These are phyloP conservation scores for Corylus avellana DNA, from an alignment of 306 rosid species.

Conservation along the genomic window DNA sequence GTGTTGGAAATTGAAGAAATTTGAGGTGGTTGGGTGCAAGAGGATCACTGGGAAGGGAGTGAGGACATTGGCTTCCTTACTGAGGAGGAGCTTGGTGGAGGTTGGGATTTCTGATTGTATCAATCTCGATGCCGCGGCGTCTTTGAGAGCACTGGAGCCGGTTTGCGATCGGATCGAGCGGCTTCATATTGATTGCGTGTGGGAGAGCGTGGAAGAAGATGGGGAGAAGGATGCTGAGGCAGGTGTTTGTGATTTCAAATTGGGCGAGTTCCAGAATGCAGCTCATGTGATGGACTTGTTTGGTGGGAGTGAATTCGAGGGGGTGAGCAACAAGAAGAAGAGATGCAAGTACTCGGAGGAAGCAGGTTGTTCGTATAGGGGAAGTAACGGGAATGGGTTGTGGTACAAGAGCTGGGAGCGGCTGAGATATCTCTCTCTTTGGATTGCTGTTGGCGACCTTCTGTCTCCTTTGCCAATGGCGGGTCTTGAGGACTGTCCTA, in stretches of 20 bases:
- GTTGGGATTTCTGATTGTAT: slow-evolving; percentile 69
- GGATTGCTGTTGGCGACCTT: slow-evolving; percentile 82
- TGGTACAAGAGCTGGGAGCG: slow-evolving; percentile 61
- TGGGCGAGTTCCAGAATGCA: slow-evolving; percentile 20
- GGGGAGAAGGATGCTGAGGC: slow-evolving; percentile 33
- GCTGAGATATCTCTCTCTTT: slow-evolving; percentile 67
- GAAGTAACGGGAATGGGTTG: slow-evolving; percentile 42
- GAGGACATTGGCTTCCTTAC: slow-evolving; percentile 68
- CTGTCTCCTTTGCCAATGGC: slow-evolving; percentile 61
- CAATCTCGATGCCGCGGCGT: slow-evolving; percentile 55
- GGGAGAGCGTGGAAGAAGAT: slow-evolving; percentile 42
- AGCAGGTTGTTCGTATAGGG: slow-evolving; percentile 28
- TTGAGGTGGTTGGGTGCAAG: slow-evolving; percentile 75
- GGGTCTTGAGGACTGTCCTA: slow-evolving; percentile 81
- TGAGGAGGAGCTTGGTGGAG: slow-evolving; percentile 52
- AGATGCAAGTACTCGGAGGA: slow-evolving; percentile 41
- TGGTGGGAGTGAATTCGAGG: slow-evolving; percentile 37
- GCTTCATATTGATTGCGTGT: slow-evolving; percentile 84
- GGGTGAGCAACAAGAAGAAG: slow-evolving; percentile 48
- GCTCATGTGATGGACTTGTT: slow-evolving; percentile 31
- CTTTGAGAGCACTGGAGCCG: slow-evolving; percentile 71
- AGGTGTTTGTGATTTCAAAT: slow-evolving; percentile 28
- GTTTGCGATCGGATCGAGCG: slow-evolving; percentile 60
- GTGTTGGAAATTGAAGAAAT: slow-evolving; percentile 59
- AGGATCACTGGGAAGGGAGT: slow-evolving; percentile 65